These are phyloP conservation scores for Rhazya stricta DNA, from an alignment of 257 asterid genomes.

Conservation along the genomic window DNA sequence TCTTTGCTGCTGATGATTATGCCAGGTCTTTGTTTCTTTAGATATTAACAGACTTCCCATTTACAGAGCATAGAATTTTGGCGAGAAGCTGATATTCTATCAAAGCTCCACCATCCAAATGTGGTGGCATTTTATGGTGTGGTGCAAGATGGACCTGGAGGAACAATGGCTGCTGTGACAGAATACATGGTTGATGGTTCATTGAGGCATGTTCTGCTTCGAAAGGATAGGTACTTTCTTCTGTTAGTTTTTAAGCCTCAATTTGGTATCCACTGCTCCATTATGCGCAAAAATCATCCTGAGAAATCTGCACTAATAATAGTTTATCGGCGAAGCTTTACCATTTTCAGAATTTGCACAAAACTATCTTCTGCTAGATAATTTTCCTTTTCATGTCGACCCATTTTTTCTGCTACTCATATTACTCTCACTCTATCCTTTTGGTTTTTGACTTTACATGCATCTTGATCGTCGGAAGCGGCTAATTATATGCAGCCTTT, in stretches of 20 bases:
- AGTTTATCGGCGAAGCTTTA: conserved; percentile 6
- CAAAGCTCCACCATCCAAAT: too few relatives aligned
- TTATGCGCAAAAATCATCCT: not conserved
- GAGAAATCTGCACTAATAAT: not conserved
- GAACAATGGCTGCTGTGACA: conserved; percentile 81
- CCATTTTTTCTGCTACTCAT: conserved; percentile 3
- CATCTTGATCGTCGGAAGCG: conserved; percentile 79
- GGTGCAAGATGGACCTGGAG: too few relatives aligned
- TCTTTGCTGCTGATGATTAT: too few relatives aligned
- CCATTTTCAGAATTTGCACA: not conserved
- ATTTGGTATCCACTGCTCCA: not conserved
- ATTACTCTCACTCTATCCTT: conserved; percentile 7
- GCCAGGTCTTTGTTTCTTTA: too few relatives aligned
- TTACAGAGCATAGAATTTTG: too few relatives aligned
- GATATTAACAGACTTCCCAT: too few relatives aligned
- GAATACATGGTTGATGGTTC: conserved; percentile 95
- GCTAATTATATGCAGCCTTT: conserved; percentile 82
- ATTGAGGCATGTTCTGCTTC: conserved; percentile 66
- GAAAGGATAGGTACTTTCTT: conserved; percentile 54
- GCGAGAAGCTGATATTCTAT: too few relatives aligned
- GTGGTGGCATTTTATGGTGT: too few relatives aligned
- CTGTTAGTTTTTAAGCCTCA: not conserved
- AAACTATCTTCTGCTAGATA: not conserved
- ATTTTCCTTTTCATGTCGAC: not conserved
- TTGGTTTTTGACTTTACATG: conserved; percentile 34